phyloP scores from a whole-genome alignment of 176 grass and related monocot species.

The Musa schizocarpa region DNA sequence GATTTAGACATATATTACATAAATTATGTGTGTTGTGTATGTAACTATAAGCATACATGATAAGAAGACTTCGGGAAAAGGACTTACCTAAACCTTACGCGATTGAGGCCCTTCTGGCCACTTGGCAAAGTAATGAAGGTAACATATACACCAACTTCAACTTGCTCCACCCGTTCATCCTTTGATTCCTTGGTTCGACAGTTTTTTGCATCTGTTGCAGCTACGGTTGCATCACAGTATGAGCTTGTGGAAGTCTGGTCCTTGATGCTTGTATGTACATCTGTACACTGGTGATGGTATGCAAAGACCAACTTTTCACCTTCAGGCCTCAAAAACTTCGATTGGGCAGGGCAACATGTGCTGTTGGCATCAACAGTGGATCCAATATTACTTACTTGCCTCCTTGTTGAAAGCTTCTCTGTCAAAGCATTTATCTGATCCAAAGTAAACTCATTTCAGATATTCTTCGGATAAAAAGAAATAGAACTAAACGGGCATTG shows the following conservation, averaged over 20 bases:
- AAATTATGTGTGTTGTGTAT: constrained; percentile 9
- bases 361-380: not conserved
- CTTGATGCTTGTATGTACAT: constrained; percentile 11
- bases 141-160: constrained; percentile 68
- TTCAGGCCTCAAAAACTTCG: not conserved
- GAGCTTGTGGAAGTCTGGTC: constrained; percentile 23
- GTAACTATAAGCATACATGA: not conserved
- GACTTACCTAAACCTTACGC: constrained; percentile 74
- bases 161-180: constrained; percentile 42
- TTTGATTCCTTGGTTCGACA: constrained; percentile 3
- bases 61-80: not conserved
- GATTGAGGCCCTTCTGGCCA: constrained; percentile 59
- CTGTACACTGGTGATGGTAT: not conserved
- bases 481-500: too few relatives aligned
- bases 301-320: not conserved
- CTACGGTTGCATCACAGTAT: constrained; percentile 1
- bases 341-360: not conserved
- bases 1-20: too few relatives aligned
- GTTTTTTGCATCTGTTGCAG: not conserved
- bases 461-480: too few relatives aligned
- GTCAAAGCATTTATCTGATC: constrained; percentile 8
- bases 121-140: constrained; percentile 33
- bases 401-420: constrained; percentile 3
- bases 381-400: not conserved
- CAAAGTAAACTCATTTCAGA: constrained; percentile 2